A percentile compares a stretch with the other conserved stretches of the same genome.
Conservation (phyloP, 441 rosid species). For the Jatropha podagrica region DNA sequence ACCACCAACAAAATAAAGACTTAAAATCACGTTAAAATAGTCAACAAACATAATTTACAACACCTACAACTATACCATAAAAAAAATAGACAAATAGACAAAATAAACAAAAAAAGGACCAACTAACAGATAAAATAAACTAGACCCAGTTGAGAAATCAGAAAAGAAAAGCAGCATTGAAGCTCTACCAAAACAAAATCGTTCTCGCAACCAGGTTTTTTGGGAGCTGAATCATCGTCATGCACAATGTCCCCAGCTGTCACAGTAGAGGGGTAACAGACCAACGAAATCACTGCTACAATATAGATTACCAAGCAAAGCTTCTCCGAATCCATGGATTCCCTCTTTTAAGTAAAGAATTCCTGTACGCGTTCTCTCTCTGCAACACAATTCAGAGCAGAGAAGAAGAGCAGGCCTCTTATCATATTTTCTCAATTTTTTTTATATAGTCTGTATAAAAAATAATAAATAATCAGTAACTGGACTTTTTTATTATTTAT, state of each 20-base stretch:
- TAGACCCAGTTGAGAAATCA: constrained; percentile 32
- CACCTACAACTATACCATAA: constrained; percentile 12
- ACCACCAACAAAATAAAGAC: not conserved
- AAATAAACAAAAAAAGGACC: not conserved
- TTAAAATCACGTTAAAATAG: not conserved
- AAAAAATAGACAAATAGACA: not conserved
- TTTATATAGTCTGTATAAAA: not conserved
- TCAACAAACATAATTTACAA: not conserved
- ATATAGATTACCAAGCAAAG: constrained; percentile 34
- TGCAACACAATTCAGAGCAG: constrained; percentile 31
- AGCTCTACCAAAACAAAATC: constrained; percentile 84
- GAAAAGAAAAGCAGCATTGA: constrained; percentile 16
- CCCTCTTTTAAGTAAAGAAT: constrained; percentile 21
- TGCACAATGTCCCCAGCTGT: constrained; percentile 90
- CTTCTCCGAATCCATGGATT: constrained; percentile 60
- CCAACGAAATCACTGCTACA: constrained; percentile 47
- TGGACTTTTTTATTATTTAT: not conserved
- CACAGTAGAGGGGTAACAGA: constrained; percentile 44
- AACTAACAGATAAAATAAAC: constrained; percentile 21
- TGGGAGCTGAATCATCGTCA: constrained; percentile 82
- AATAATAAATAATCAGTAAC: not conserved
- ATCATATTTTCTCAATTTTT: not conserved
- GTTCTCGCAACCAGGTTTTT: constrained; percentile 97
- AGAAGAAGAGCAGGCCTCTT: not conserved
- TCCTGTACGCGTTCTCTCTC: constrained; percentile 18